Conservation (phyloP, 2,329 filamentous ascomycete species). For the Aureobasidium sp. region DNA sequence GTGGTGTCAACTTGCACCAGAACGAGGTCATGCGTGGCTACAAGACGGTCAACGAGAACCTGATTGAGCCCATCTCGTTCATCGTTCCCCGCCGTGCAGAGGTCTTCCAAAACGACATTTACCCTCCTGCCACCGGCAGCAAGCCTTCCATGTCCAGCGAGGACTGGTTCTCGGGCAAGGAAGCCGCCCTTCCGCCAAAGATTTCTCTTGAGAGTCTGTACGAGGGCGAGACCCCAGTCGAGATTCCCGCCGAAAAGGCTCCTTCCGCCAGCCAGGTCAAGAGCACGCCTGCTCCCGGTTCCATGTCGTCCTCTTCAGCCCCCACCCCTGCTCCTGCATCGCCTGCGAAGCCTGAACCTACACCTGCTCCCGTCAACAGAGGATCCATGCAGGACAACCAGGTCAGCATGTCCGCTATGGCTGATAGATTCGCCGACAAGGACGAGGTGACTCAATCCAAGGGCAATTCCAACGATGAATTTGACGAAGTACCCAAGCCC, state of each 20-base stretch:
- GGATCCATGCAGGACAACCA: conserved; percentile 75
- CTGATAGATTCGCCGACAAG: conserved; percentile 75
- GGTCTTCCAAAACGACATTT: conserved; percentile 95
- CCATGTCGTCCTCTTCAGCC: conserved; percentile 2
- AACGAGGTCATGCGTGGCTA: conserved; percentile 93
- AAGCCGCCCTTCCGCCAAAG: conserved; percentile 67
- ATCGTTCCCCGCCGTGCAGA: conserved; percentile 90
- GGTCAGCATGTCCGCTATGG: conserved; percentile 74
- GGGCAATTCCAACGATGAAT: conserved; percentile 63
- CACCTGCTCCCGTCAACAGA: conserved; percentile 34
- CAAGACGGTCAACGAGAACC: conserved; percentile 92
- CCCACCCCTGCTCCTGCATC: conserved; percentile 28
- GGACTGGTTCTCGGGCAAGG: conserved; percentile 85
- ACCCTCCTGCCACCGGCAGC: conserved; percentile 70
- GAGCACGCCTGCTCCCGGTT: conserved; percentile 29
- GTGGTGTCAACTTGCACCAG: conserved; percentile 90
- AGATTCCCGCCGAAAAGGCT: conserved; percentile 63
- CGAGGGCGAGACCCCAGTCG: conserved; percentile 70
- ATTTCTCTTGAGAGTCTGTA: conserved; percentile 90
- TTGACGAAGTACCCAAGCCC: conserved; percentile 76
- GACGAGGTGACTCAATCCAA: conserved; percentile 49
- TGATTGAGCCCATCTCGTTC: conserved; percentile 96
- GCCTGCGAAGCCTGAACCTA: conserved; percentile 36
- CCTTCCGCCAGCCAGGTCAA: conserved; percentile 29
- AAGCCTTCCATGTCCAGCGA: conserved; percentile 70